phyloP scores from a whole-genome alignment of 2,329 filamentous ascomycete genomes.

The Bisporella sp. region DNA sequence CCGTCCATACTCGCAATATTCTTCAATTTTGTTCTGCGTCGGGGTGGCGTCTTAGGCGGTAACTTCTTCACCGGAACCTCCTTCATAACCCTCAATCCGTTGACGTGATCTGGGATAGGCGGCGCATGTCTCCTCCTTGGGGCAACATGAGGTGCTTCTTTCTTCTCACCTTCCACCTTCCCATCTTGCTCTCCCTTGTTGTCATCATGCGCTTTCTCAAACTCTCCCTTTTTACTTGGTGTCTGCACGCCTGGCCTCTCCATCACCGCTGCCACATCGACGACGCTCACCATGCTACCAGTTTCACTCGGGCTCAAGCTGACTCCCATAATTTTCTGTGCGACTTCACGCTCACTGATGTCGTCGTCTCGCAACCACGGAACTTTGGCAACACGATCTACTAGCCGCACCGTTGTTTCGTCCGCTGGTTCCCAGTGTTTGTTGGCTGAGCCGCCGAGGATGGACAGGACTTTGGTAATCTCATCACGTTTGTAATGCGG shows the following conservation, averaged over 20 bases:
- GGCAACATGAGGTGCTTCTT: conserved; percentile 12
- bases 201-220: conserved; percentile 18
- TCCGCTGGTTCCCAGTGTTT: conserved; percentile 75
- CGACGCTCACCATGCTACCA: conserved; percentile 69
- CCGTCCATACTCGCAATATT: neutral
- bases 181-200: conserved; percentile 14
- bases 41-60: conserved; percentile 26
- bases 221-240: conserved; percentile 53
- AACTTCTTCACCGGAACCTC: conserved; percentile 19
- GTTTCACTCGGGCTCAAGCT: conserved; percentile 57
- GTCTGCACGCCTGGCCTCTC: conserved; percentile 80
- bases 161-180: conserved; percentile 11
- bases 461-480: conserved; percentile 65
- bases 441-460: conserved; percentile 61
- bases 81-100: conserved; percentile 14
- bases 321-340: conserved; percentile 61
- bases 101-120: conserved; percentile 19
- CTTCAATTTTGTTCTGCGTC: conserved; percentile 26
- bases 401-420: conserved; percentile 70
- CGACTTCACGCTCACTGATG: conserved; percentile 38
- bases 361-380: conserved; percentile 52
- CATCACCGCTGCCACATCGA: conserved; percentile 70
- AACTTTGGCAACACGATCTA: conserved; percentile 67
- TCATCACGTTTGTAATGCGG: conserved; percentile 91
- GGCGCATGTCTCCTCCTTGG: conserved; percentile 18